Evolutionary conservation across 2,329 filamentous ascomycete genomes (phyloP).

Genomic region (Aspergillus texensis): DNA sequence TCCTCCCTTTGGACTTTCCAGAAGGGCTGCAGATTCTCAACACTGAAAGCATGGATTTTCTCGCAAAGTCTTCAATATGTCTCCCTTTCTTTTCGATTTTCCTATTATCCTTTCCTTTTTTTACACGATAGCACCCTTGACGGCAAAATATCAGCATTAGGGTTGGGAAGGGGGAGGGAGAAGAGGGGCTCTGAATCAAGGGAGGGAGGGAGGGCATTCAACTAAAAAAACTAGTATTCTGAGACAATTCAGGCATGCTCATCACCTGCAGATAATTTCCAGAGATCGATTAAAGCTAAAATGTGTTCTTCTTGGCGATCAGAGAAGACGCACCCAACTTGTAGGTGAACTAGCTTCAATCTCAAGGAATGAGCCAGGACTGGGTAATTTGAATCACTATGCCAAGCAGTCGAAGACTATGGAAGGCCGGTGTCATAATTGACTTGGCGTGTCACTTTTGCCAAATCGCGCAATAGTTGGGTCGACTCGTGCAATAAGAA

Average conservation of each 20-base stretch:
- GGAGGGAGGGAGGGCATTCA: constrained; percentile 16
- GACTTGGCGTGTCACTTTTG: neutral
- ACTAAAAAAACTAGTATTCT: neutral
- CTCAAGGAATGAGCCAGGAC: neutral
- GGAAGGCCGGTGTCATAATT: neutral
- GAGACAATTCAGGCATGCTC: constrained; percentile 10
- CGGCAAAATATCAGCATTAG: neutral
- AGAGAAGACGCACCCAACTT: neutral
- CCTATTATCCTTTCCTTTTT: neutral
- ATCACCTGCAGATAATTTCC: neutral
- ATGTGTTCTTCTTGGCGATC: neutral
- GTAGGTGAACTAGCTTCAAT: neutral
- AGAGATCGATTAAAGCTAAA: neutral
- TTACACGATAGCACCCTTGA: neutral
- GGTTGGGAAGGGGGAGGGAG: constrained; percentile 12
- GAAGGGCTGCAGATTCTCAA: neutral
- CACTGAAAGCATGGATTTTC: neutral
- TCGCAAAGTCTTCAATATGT: neutral
- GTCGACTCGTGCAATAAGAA: too few relatives aligned
- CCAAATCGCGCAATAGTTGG: neutral
- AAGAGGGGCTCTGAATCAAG: constrained; percentile 16
- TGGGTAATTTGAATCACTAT: neutral
- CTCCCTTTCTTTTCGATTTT: neutral
- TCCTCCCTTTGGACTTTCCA: neutral
- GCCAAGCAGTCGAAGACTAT: neutral